phyloP scores from a whole-genome alignment of 139 green algal genomes.

The Picochlorum sp. region DNA sequence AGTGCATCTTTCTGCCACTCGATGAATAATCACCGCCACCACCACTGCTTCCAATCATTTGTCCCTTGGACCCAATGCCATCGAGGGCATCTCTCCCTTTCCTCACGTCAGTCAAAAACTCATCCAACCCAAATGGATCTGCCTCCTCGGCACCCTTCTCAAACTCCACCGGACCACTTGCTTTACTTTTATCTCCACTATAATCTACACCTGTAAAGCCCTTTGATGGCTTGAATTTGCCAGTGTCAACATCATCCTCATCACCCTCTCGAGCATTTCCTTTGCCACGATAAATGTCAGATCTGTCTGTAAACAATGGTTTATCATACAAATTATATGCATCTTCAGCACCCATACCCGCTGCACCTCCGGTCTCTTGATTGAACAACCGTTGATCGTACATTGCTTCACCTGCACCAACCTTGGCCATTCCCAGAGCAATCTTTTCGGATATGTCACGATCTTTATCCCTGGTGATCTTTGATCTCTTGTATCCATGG shows the following conservation, averaged over 20 bases:
- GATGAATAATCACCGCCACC: neutral
- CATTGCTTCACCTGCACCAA: constrained; percentile 69
- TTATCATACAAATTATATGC: constrained; percentile 95
- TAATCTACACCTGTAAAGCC: constrained; percentile 74
- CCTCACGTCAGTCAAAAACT: constrained; percentile 72
- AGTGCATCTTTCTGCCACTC: constrained; percentile 3
- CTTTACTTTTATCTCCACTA: constrained; percentile 18
- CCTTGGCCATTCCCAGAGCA: constrained; percentile 60
- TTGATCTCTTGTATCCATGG: constrained; percentile 75
- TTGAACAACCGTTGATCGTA: constrained; percentile 99
- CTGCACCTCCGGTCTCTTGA: constrained; percentile 72
- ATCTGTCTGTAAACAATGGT: constrained; percentile 78
- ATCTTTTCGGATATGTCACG: constrained; percentile 89
- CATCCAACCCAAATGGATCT: constrained; percentile 93
- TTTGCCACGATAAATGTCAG: constrained; percentile 52
- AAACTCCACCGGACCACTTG: constrained; percentile 72
- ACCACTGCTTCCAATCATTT: constrained; percentile 1
- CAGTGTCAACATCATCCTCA: constrained; percentile 33
- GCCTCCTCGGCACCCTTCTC: constrained; percentile 56
- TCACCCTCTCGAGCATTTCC: neutral
- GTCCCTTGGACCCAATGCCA: constrained; percentile 5
- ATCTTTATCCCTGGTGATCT: constrained; percentile 89
- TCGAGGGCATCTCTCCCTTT: constrained; percentile 32
- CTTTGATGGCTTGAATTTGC: constrained; percentile 82
- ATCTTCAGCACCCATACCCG: constrained; percentile 80